Conservation (phyloP, 805 yeast species). For the Ogataea pignaliae region DNA sequence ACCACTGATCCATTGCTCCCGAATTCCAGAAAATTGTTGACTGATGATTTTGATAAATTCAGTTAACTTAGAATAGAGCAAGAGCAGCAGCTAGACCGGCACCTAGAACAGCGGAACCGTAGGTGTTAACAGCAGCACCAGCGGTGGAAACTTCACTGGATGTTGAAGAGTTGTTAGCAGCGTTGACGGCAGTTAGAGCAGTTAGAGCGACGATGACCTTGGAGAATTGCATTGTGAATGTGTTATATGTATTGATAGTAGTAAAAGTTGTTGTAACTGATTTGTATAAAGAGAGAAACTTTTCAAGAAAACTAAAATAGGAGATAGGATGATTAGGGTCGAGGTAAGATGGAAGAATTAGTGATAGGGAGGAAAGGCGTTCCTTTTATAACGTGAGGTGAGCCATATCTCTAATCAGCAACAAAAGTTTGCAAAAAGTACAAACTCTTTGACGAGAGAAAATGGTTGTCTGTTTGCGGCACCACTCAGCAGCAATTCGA, state of each 20-base stretch:
- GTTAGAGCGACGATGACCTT: constrained; percentile 64
- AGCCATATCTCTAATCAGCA: neutral
- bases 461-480: neutral
- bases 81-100: constrained; percentile 85
- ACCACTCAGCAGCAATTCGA: neutral
- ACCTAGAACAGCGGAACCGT: constrained; percentile 73
- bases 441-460: neutral
- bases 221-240: constrained; percentile 59
- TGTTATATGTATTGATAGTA: neutral
- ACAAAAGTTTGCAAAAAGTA: neutral
- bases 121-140: constrained; percentile 35
- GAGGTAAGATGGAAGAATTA: neutral
- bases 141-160: constrained; percentile 41
- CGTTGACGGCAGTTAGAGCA: constrained; percentile 65
- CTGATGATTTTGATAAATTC: neutral
- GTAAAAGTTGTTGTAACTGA: neutral
- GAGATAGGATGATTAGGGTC: neutral
- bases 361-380: neutral
- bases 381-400: neutral
- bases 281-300: neutral
- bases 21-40: neutral
- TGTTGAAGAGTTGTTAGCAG: constrained; percentile 47
- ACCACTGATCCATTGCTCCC: neutral
- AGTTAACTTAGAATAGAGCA: constrained; percentile 33
- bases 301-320: neutral